Base-by-base conservation (phyloP, 2,329 filamentous ascomycete genomes). In the Capronia coronata region DNA sequence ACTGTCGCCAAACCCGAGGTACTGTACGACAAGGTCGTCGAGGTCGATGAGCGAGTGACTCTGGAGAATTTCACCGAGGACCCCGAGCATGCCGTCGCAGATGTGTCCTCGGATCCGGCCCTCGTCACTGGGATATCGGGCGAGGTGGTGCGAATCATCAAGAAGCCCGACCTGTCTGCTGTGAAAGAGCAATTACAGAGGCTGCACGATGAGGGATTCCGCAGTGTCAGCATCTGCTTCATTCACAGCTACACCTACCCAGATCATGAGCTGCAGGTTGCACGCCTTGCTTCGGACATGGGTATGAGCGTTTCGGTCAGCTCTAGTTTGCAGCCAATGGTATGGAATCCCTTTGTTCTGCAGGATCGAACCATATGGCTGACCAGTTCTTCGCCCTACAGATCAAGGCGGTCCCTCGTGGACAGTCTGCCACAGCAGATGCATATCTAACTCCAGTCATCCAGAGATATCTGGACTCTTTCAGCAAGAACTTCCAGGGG, bases 1-100 rank as follows among this genome's bases (percentile, higher is more conserved):
- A 85, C 85, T n/a, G 94, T 94, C 62, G 75, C 78, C 55, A 90
- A 91, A 64, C 89, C 90, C 0, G 88, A 93, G 56, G 86, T 94
- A 3, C 27, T 63, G 21, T 61, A 61, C 19, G 54, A 57, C 9
- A 54, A 60, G n/a, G 58, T 61, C 4, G 48, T 57, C 3, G 61
- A 63, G 41, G 42, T 62, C 6, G 45, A 63, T 11, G 59, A 61
- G 30, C 46, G 59, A 16, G 35, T 48, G 2, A 67, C 64, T 2
- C 57, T 67, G 22, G 67, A 68, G 52, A 63, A 59, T 27, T 67
- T 38, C 18, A n/a, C 29, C 10, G 35, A 52, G 19, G 35, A 48
- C n/a, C 27, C 32, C 29, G 29, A 11, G 39, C 5, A 9, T 22
- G 11, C 23, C 18, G 13, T 32, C 19, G 38, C 29, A 19, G 49